Conservation (phyloP, 176 grass and related monocot genomes). For the Phoenix roebelenii region DNA sequence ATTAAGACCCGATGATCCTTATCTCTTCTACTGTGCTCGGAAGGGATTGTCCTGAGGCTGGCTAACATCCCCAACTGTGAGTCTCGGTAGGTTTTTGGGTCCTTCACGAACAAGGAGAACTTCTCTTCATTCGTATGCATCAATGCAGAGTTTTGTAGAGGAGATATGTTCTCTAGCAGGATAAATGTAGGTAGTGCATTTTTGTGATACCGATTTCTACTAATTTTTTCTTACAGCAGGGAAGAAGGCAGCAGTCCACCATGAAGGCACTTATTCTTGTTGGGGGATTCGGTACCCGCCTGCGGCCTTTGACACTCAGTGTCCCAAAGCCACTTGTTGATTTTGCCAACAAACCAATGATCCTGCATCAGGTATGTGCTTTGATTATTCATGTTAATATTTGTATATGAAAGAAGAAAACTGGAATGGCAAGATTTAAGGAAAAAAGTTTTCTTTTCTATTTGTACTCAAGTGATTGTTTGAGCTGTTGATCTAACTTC, state of each 20-base stretch:
- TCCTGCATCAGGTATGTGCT: slow-evolving; percentile 74
- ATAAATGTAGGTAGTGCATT: background rate
- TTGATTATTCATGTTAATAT: background rate
- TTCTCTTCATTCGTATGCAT: background rate
- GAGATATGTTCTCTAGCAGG: too few relatives aligned
- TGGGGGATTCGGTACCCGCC: slow-evolving; percentile 86
- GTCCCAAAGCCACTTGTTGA: slow-evolving; percentile 91
- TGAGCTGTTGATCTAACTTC: too few relatives aligned
- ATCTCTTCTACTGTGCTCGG: slow-evolving; percentile 16
- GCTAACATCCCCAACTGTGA: background rate
- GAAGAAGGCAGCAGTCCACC: slow-evolving; percentile 7
- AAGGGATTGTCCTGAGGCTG: background rate
- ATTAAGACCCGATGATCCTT: slow-evolving; percentile 5
- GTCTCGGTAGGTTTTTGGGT: background rate
- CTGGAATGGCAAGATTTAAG: too few relatives aligned
- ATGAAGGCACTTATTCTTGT: slow-evolving; percentile 96
- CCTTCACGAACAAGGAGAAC: background rate
- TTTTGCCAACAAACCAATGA: slow-evolving; percentile 96
- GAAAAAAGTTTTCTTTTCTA: too few relatives aligned
- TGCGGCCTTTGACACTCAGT: slow-evolving; percentile 78
- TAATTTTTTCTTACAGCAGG: slow-evolving; percentile 1
- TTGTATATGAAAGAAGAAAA: too few relatives aligned
- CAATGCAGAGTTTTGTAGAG: background rate
- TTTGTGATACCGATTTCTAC: slow-evolving; percentile 6
- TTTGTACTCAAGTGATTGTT: too few relatives aligned